phyloP scores from a whole-genome alignment of 768 basidiomycete genomes.

The Scleroderma bovista region DNA sequence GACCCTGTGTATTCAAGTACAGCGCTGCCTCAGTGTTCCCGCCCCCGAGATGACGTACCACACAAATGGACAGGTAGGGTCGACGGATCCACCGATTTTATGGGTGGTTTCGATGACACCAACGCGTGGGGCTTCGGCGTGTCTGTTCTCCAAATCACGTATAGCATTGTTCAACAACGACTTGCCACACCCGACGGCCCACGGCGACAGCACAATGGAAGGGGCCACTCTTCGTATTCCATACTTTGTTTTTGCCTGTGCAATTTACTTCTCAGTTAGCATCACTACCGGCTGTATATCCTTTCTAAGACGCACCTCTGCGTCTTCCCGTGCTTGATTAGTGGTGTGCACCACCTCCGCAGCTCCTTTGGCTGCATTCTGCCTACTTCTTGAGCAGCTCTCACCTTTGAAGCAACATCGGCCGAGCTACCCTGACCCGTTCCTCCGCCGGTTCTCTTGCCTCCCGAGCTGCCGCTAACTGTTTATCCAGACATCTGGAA shows the following conservation, averaged over 20 bases:
- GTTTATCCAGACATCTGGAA: too few relatives aligned
- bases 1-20: slow-evolving; percentile 22
- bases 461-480: background rate
- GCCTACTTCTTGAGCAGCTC: background rate
- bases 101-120: background rate
- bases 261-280: slow-evolving; percentile 11
- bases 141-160: background rate
- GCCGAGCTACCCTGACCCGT: background rate
- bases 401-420: background rate
- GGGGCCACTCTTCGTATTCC: slow-evolving; percentile 11
- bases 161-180: background rate
- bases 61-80: slow-evolving; percentile 12
- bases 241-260: slow-evolving; percentile 1
- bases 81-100: slow-evolving; percentile 9
- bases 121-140: too few relatives aligned
- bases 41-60: slow-evolving; percentile 27
- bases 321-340: background rate
- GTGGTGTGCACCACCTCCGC: background rate
- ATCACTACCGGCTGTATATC: slow-evolving; percentile 12
- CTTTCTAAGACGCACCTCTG: slow-evolving; percentile 3
- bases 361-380: background rate
- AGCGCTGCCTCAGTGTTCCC: slow-evolving; percentile 16
- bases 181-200: slow-evolving; percentile 11
- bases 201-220: slow-evolving; percentile 26
- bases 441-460: background rate